phyloP scores from a whole-genome alignment of 129 eudicot species.

The Deinandra increscens region DNA sequence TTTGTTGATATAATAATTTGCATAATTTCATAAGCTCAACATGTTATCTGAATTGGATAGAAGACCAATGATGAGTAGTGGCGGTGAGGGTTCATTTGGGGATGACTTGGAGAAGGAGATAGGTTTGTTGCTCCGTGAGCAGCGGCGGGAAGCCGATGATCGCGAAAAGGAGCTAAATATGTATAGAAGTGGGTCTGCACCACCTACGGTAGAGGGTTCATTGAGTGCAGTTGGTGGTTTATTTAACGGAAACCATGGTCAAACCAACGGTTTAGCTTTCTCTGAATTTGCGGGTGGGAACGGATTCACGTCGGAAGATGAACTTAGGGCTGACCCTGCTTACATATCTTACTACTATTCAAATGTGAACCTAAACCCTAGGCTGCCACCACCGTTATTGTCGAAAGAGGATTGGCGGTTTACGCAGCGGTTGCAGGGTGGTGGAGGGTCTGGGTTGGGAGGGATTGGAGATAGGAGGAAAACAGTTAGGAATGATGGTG shows the following conservation, averaged over 20 bases:
- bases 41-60: constrained; percentile 84
- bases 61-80: constrained; percentile 53
- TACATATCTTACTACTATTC: constrained; percentile 71
- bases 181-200: constrained; percentile 88
- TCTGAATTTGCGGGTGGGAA: constrained; percentile 62
- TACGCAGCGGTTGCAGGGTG: constrained; percentile 82
- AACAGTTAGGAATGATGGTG: constrained; percentile 51
- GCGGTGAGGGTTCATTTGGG: constrained; percentile 68
- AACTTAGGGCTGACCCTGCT: constrained; percentile 87
- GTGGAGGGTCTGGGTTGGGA: constrained; percentile 76
- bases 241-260: constrained; percentile 25
- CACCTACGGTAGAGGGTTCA: constrained; percentile 85
- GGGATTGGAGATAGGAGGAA: constrained; percentile 93
- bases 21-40: constrained; percentile 23
- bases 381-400: constrained; percentile 74
- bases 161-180: constrained; percentile 68
- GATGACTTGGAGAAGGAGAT: constrained; percentile 79
- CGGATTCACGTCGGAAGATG: constrained; percentile 70
- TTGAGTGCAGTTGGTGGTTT: constrained; percentile 83
- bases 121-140: constrained; percentile 64
- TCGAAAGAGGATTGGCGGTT: constrained; percentile 92
- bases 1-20: constrained; percentile 29
- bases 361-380: constrained; percentile 73
- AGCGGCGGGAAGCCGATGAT: constrained; percentile 61
- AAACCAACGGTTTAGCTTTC: constrained; percentile 34